These are phyloP conservation scores for Hymenoscyphus repandus DNA, from an alignment of 2,329 filamentous ascomycete species.

Conservation along the genomic window DNA sequence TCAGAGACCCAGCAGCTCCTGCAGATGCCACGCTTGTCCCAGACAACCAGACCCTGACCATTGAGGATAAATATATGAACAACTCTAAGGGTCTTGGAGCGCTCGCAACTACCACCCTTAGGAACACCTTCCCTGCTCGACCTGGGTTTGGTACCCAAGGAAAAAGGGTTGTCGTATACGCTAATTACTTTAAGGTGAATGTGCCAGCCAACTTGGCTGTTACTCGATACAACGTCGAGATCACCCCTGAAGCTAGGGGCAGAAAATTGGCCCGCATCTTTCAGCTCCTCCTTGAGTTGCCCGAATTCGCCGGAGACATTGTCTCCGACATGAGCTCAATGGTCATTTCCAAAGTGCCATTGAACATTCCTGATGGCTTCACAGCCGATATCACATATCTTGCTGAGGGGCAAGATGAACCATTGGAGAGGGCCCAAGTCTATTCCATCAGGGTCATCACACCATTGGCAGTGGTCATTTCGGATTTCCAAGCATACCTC, in stretches of 20 bases:
- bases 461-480: constrained; percentile 18
- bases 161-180: constrained; percentile 24
- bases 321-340: constrained; percentile 28
- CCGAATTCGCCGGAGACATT: constrained; percentile 21
- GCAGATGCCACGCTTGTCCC: constrained; percentile 16
- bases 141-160: constrained; percentile 29
- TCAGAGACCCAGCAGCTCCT: constrained; percentile 22
- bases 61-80: constrained; percentile 30
- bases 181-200: constrained; percentile 29
- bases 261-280: constrained; percentile 27
- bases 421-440: constrained; percentile 10
- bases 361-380: constrained; percentile 17
- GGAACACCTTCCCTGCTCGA: constrained; percentile 20
- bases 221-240: constrained; percentile 27
- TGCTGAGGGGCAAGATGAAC: constrained; percentile 26
- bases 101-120: constrained; percentile 16
- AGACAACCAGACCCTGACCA: constrained; percentile 22
- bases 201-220: constrained; percentile 20
- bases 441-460: constrained; percentile 21
- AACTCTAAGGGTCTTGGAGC: constrained; percentile 17
- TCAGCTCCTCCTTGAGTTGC: constrained; percentile 28
- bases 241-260: constrained; percentile 22
- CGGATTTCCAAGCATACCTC: constrained; percentile 18
- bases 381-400: constrained; percentile 20
- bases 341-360: constrained; percentile 19